These are phyloP conservation scores for Fusarium equiseti DNA, from an alignment of 2,329 filamentous ascomycete species.

Conservation along the genomic window DNA sequence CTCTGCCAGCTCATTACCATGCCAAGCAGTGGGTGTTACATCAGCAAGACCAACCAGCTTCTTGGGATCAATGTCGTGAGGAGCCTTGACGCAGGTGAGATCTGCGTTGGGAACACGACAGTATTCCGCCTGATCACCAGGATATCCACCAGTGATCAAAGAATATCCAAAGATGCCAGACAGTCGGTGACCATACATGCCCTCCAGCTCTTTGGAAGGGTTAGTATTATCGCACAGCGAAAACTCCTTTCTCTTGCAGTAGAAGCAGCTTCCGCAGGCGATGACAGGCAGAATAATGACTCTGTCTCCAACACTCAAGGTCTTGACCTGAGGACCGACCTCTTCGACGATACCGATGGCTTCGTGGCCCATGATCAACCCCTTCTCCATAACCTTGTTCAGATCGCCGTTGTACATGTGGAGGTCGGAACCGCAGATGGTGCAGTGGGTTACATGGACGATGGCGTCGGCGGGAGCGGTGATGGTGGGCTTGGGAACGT, in stretches of 20 bases:
- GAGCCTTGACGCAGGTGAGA: constrained; percentile 11
- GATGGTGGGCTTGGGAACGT: background rate
- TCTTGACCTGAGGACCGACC: background rate
- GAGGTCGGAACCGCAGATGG: constrained; percentile 4
- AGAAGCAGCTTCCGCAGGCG: constrained; percentile 3
- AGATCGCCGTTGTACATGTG: constrained; percentile 14
- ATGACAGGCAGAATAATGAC: constrained; percentile 5
- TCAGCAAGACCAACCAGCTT: constrained; percentile 1
- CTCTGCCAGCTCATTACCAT: background rate
- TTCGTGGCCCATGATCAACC: constrained; percentile 11
- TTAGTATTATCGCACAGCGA: background rate
- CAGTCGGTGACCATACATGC: constrained; percentile 2
- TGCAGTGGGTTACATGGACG: constrained; percentile 13
- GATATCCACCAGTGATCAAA: constrained; percentile 3
- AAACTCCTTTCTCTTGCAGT: constrained; percentile 1
- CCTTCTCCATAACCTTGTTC: constrained; percentile 14
- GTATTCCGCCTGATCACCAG: constrained; percentile 3
- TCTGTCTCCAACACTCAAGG: background rate
- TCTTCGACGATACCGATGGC: constrained; percentile 13
- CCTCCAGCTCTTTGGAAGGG: constrained; percentile 1
- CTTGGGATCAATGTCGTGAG: background rate
- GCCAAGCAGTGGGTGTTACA: constrained; percentile 12
- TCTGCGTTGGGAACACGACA: constrained; percentile 3
- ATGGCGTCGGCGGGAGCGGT: constrained; percentile 6
- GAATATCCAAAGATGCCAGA: constrained; percentile 10